These are phyloP conservation scores for Termitomyces eurrhizus DNA, from an alignment of 768 basidiomycete genomes.

Conservation along the genomic window DNA sequence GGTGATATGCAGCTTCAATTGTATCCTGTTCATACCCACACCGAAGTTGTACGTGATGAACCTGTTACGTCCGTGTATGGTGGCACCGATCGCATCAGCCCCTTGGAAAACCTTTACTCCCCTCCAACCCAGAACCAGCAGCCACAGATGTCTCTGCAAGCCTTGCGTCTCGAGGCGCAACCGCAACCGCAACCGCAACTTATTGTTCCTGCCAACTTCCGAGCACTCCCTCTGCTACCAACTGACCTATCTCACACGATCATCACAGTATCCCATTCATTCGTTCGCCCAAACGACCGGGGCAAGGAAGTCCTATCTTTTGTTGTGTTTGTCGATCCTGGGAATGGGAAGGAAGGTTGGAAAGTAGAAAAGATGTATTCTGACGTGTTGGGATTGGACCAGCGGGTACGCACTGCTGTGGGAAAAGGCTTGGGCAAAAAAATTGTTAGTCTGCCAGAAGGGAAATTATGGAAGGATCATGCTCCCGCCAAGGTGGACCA, in stretches of 20 bases:
- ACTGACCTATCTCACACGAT: conserved; percentile 71
- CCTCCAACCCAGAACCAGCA: conserved; percentile 15
- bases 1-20: conserved; percentile 22
- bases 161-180: conserved; percentile 14
- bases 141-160: conserved; percentile 20
- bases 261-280: conserved; percentile 72
- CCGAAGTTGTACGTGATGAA: conserved; percentile 10
- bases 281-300: conserved; percentile 83
- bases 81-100: conserved; percentile 10
- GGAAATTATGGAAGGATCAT: conserved; percentile 94
- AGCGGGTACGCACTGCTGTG: conserved; percentile 62
- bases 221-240: conserved; percentile 66
- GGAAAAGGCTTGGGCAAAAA: conserved; percentile 73
- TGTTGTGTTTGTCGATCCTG: conserved; percentile 70
- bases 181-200: conserved; percentile 18
- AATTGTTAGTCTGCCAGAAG: conserved; percentile 82
- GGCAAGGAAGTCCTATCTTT: conserved; percentile 93
- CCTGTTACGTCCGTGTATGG: conserved; percentile 5
- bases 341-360: conserved; percentile 68
- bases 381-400: conserved; percentile 87
- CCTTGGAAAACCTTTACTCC: conserved; percentile 20
- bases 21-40: conserved; percentile 7
- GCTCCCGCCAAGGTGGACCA: conserved; percentile 97
- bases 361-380: conserved; percentile 92
- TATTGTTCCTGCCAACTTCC: conserved; percentile 47